Evolutionary conservation across 192 early-diverging fungal genomes (phyloP), one percentile per base, ranked within the genome.

Genomic region (Entomortierella parvispora): DNA sequence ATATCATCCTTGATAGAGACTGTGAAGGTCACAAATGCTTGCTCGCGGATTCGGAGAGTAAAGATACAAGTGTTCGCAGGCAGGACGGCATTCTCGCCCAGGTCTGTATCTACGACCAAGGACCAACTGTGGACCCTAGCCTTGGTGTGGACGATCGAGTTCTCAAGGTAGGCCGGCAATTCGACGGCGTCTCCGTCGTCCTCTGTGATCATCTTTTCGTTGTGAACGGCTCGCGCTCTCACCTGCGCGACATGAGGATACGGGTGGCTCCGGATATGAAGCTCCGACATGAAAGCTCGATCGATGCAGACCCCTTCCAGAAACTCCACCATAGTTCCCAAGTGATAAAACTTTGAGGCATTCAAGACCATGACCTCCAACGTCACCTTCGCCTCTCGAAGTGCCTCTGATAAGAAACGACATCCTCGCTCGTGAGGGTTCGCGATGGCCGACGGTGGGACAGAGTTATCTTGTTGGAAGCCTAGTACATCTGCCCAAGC

Each of bases 241-340:
- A 72, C 57, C 0, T 14, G n/a, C 22, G 62, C 70, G 14, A 64
- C 31, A 4, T 52, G 60, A 3, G 25, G 48, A 26, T n/a, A n/a
- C n/a, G 3, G 8, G 2, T 26, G 11, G 26, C 61, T 55, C n/a
- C 28, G 44, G 44, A 79, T 80, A 49, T 58, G 51, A 17, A 80
- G 56, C 32, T 80, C 63, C 2, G 46, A 42, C 62, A 69, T 67
- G 44, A 82, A 82, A 0, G 62, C 28, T 14, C 10, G 18, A 34
- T 82, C 59, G 3, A 54, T 59, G 34, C 70, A 76, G 26, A 33
- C 45, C 8, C 45, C 60, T 18, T 53, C 58, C 8, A 82, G 43
- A 54, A 71, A 82, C 51, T 82, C 81, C 18, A 58, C 34, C 81
- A 80, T 80, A 6, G 78, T 82, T 18, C 81, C 81, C 4, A 82